Base-by-base conservation (phyloP, 2,329 filamentous ascomycete genomes). In the Arthrobotrys megalospora region DNA sequence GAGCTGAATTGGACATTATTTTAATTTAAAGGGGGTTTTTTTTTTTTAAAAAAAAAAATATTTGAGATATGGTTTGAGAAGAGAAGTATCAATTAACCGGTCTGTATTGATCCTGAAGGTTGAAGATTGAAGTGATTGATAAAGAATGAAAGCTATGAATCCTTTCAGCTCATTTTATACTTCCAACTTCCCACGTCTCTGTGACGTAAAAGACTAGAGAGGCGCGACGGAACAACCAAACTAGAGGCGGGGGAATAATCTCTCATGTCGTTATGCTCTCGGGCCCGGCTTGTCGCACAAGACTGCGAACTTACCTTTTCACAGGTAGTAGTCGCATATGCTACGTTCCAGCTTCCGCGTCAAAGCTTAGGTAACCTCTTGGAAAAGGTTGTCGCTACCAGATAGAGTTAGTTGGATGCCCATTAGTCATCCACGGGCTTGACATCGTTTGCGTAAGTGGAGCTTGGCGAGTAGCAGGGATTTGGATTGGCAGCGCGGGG, bases 241-340 rank as follows among this genome's bases (percentile, higher is more conserved):
- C 1, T 21, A 32, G 19, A 64, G 32, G 62, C 62, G 62, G 62
- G 32, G 62, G 10, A 64, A 64, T 12, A 47, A 36, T 6, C 2
- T 6, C 21, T 24, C 45, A 64, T 64, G 41, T 64, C 60, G 60
- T 64, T 64, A 64, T 64, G 60, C 24, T 47, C 12, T 47, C 41
- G 8, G 41, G 12, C 58, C 60, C 38, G 14, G 11, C 47, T 43
- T 41, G 47, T 7, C 8, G n/a, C 21, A 53, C 63, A 32, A 24
- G 63, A 45, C 21, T 12, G 58, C 38, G 11, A 41, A 8, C 43
- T 45, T n/a, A 45, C 52, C 32, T 34, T 28, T 8, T n/a, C n/a
- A n/a, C 52, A 10, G n/a, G 19, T 36, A 36, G n/a, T 55, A 32
- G 52, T 21, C n/a, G 48, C 63, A 52, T 66, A 47, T 28, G 12